Percentiles rank a stretch among this genome's conserved stretches.
Conservation (phyloP, 306 rosid genomes). For the Acacia melanoxylon region DNA sequence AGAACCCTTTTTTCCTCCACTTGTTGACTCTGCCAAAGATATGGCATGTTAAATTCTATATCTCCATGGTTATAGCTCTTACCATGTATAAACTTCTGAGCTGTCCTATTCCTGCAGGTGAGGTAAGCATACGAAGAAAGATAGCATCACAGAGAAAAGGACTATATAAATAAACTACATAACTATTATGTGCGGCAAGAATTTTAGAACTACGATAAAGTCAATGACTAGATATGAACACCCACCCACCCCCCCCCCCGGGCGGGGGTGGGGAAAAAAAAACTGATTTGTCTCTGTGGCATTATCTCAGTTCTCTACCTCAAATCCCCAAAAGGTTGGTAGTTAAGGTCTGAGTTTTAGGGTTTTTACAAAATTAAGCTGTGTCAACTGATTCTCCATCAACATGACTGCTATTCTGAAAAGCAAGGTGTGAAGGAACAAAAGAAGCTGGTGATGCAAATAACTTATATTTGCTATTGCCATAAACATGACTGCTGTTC, state of each 20-base stretch:
- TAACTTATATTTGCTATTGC: background rate
- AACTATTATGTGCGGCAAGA: background rate
- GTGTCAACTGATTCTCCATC: background rate
- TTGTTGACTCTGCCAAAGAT: background rate
- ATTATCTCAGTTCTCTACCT: background rate
- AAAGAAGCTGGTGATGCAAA: background rate
- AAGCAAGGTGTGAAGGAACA: background rate
- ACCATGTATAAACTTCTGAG: background rate
- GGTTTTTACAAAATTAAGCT: background rate
- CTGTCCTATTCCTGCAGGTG: background rate
- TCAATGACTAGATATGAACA: background rate
- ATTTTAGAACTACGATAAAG: background rate
- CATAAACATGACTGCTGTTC: background rate
- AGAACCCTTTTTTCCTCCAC: background rate
- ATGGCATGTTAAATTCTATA: background rate
- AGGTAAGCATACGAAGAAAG: background rate
- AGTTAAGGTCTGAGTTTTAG: conserved; percentile 4
- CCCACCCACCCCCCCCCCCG: too few relatives aligned
- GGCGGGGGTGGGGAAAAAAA: too few relatives aligned
- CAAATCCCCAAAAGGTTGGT: background rate
- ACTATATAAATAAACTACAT: background rate
- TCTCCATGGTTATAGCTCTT: background rate
- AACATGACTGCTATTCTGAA: background rate
- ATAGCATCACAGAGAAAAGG: background rate
- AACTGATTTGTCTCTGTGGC: background rate